Base-by-base conservation (phyloP, 306 rosid genomes). In the Vigna trinervia region DNA sequence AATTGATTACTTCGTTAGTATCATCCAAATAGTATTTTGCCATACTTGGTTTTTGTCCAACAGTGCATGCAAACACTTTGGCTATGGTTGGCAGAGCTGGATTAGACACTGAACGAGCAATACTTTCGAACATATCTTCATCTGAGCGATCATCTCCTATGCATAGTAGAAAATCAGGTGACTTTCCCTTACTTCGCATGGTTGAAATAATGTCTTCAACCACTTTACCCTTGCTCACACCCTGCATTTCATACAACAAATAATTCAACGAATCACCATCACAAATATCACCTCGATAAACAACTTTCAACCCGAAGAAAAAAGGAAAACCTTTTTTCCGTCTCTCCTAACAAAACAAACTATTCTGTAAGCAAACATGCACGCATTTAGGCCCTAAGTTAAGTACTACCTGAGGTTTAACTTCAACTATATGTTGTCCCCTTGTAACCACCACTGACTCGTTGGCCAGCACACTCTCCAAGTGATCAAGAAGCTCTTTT, bases 81-180 rank as follows among this genome's bases (percentile, higher is more conserved):
- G 87, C 66, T 30, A 59, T 75, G 51, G 88, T 30, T 58, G 88
- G 86, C 47, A 81, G 52, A 1, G 79, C 78, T 5, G 86, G 77
- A 85, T 75, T 74, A 43, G 86, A 69, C 28, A 63, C 69, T 1
- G 88, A 78, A 36, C 74, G 62, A 41, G 78, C 82, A 71, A 89
- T 87, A 70, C 88, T 80, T 74, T 84, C 87, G 39, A 91, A 89
- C 96, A 91, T 91, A 59, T 87, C 91, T 67, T 91, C 96, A 39
- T 91, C 96, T 13, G 96, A 91, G 7, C 86, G 78, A 69, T 91
- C 96, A 66, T 91, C 96, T 51, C 96, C 96, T 7, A 91, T 81
- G 87, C 93, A 91, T 34, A 91, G 62, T 13, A 89, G 81, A 76
- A 91, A 88, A 89, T 91, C 96, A n/a, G 88, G 91, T 15, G 83